Evolutionary conservation across 768 basidiomycete genomes (phyloP), one percentile per base, ranked within the genome.

Genomic region (Pulveroboletus ravenelii): DNA sequence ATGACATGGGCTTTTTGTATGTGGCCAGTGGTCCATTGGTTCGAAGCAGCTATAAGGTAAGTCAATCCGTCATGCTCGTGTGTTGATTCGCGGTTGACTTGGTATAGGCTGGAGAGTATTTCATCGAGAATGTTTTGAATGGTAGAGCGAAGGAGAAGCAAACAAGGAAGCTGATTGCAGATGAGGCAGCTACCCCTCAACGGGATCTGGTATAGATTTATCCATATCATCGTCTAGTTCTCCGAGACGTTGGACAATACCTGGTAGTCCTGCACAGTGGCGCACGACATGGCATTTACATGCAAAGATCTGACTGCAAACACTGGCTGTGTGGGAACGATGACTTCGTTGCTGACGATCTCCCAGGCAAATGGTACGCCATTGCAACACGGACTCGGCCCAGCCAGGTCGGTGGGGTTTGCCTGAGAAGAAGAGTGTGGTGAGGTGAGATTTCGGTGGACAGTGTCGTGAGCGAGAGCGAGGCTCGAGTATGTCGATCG

Each of bases 1-100:
- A 97, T 62, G 81, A 84, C 54, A 85, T 96, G 78, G 93, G 95
- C 36, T 99, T 99, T 78, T 64, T 97, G 40, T 99, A 99, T 60
- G 95, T 97, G 32, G 96, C 96, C 9, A 92, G 89, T 68, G 96
- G 96, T 0, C 96, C 96, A 12, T 74, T 99, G 17, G 95, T 99
- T 40, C 78, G 96, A 50, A 95, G 92, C 62, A 93, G 90, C 64
- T 99, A 98, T 69, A 98, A 98, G 87, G 94, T 90, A 58, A 57
- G 78, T 60, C 46, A 31, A 49, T n/a, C 27, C 9, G 9, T 36
- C 31, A 34, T 17, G 31, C 15, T 18, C 18, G 37, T 27, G 4
- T 32, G 14, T 41, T 18, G 34, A 45, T 37, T 4, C 25, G 25
- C 46, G 35, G 49, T 44, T 57, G 44, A 56, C 41, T 23, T 30